Base-by-base conservation (phyloP, 108 stramenopile genomes). In the Parietichytrium sp. region DNA sequence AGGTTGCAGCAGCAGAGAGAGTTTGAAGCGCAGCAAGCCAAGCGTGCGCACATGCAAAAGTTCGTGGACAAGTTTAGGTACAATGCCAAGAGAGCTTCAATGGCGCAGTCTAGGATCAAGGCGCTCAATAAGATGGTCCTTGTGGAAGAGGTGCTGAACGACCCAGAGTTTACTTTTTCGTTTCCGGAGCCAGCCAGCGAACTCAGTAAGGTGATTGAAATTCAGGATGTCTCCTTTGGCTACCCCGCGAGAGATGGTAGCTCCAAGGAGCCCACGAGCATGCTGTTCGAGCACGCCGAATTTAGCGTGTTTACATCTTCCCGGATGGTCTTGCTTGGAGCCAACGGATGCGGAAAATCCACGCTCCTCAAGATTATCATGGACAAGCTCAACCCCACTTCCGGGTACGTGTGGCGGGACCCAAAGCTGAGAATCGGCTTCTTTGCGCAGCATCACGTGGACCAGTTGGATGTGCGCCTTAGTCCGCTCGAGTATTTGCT, bases 21-120 rank as follows among this genome's bases (percentile, higher is more conserved):
- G 10, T 96, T 94, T 81, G 95, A 96, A 81, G 96, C 95, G 23
- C 94, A 94, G 52, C 87, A 93, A 55, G 91, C 92, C 51, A 95
- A 97, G 83, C 85, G 94, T 38, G 92, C 90, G 29, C 98, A 99
- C 87, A 96, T 99, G 94, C 96, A 97, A 95, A 96, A 97, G 81
- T 98, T 98, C 82, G 96, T 99, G 48, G 92, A 93, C 81, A 97
- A 96, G 85, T 98, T 99, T 82, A 81, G 92, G 84, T 94, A 91
- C 84, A 97, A 96, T 86, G 98, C 97, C 54, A 96, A 96, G 85
- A 84, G 94, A 33, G 94, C 96, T 3, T 83, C 94, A 7, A 92
- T 97, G 55, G 98, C 97, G 18, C 98, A 99, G 90, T 91, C 90
- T 79, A 93, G 98, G 10, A 95, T 99, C 85, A 99, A 99, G 85